These are phyloP conservation scores for Gossypium thurberi DNA, from an alignment of 345 rosid species.

Conservation along the genomic window DNA sequence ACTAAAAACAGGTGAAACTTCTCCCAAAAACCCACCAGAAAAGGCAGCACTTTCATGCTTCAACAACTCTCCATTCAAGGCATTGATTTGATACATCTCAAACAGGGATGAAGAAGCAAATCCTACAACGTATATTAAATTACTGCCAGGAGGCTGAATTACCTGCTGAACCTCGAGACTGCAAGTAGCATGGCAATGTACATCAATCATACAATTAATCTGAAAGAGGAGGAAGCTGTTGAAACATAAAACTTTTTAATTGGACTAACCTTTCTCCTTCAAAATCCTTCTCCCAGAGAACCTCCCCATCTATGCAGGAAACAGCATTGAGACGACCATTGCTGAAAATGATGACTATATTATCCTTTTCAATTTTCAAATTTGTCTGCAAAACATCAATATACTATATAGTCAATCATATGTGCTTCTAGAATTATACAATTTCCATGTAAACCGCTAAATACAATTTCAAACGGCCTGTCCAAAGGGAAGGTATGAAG, in stretches of 20 bases:
- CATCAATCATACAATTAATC: slow-evolving; percentile 10
- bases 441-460: background rate
- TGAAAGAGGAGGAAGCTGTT: background rate
- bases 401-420: background rate
- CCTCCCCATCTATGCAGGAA: slow-evolving; percentile 76
- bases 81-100: slow-evolving; percentile 55
- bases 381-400: slow-evolving; percentile 40
- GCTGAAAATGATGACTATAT: slow-evolving; percentile 47
- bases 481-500: background rate
- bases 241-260: slow-evolving; percentile 9
- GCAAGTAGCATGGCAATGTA: slow-evolving; percentile 23
- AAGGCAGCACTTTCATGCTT: slow-evolving; percentile 47
- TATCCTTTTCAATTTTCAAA: slow-evolving; percentile 65
- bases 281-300: slow-evolving; percentile 84
- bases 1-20: slow-evolving; percentile 51
- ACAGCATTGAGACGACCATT: slow-evolving; percentile 74
- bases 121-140: slow-evolving; percentile 52
- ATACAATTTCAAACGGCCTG: background rate
- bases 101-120: slow-evolving; percentile 54
- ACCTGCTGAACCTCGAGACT: slow-evolving; percentile 76
- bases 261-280: slow-evolving; percentile 59
- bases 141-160: slow-evolving; percentile 52
- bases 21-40: slow-evolving; percentile 72
- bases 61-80: slow-evolving; percentile 59
- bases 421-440: background rate